Evolutionary conservation across 202 grass and related monocot species (phyloP).

Genomic region (Elaeis oleifera): DNA sequence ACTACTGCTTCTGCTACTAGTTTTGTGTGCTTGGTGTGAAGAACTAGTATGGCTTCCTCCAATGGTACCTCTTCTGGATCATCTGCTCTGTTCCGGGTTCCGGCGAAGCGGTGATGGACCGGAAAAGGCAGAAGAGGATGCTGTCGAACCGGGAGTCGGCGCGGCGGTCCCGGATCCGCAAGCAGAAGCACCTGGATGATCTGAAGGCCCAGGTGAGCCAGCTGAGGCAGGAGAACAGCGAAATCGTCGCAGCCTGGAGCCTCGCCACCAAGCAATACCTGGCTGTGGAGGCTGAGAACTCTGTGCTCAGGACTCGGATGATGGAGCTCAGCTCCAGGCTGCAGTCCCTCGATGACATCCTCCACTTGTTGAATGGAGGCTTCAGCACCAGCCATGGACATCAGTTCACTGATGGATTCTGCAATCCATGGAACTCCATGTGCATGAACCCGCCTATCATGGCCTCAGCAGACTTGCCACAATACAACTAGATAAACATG

Average conservation of each 20-base stretch:
- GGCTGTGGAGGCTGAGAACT: constrained; percentile 53
- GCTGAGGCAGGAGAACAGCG: constrained; percentile 43
- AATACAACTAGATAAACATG: constrained; percentile 27
- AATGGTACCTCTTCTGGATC: constrained; percentile 37
- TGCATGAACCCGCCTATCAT: constrained; percentile 33
- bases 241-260: constrained; percentile 21
- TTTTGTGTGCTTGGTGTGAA: background rate
- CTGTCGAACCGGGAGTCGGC: constrained; percentile 81
- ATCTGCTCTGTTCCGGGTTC: constrained; percentile 20
- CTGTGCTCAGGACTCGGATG: constrained; percentile 55
- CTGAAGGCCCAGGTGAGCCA: constrained; percentile 51
- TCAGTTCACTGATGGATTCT: background rate
- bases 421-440: constrained; percentile 12
- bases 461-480: constrained; percentile 21
- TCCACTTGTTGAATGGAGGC: constrained; percentile 30
- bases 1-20: background rate
- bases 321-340: constrained; percentile 59
- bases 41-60: constrained; percentile 32
- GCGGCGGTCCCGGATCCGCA: constrained; percentile 60
- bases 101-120: constrained; percentile 34
- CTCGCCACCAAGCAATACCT: constrained; percentile 38
- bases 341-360: constrained; percentile 44
- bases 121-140: constrained; percentile 59
- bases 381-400: background rate
- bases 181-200: constrained; percentile 64